phyloP scores from a whole-genome alignment of 139 green algal species.

The Protoeuglena noctilucae region DNA sequence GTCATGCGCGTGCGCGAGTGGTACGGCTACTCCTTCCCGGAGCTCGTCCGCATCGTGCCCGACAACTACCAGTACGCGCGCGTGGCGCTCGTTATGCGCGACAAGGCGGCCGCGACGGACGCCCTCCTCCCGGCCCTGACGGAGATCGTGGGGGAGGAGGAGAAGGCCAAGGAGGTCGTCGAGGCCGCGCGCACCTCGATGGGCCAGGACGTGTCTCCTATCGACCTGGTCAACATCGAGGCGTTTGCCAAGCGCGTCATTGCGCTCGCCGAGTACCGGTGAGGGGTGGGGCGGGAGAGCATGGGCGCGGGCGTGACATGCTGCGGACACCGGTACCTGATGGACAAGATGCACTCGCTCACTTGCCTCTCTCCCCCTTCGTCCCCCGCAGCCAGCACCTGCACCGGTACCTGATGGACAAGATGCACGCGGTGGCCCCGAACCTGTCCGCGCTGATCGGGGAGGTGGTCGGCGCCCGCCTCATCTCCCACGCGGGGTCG shows the following conservation, averaged over 20 bases:
- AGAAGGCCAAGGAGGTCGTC: conserved; percentile 59
- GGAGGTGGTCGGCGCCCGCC: conserved; percentile 84
- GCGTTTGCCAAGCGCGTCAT: conserved; percentile 86
- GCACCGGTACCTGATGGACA: conserved; percentile 59
- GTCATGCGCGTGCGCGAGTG: conserved; percentile 96
- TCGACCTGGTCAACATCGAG: conserved; percentile 97
- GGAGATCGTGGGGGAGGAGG: conserved; percentile 74
- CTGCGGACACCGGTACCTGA: conserved; percentile 56
- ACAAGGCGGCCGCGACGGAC: conserved; percentile 58
- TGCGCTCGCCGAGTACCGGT: conserved; percentile 82
- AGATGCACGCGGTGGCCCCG: conserved; percentile 82
- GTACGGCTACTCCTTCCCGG: conserved; percentile 98
- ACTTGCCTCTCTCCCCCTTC: conserved; percentile 10
- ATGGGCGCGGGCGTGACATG: conserved; percentile 9
- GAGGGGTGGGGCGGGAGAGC: no score
- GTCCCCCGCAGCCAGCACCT: conserved; percentile 29
- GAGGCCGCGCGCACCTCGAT: conserved; percentile 57
- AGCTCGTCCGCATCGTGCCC: conserved; percentile 84
- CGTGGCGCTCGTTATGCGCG: conserved; percentile 62
- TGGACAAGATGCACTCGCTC: conserved; percentile 71
- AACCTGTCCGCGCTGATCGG: conserved; percentile 93
- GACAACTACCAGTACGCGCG: conserved; percentile 96
- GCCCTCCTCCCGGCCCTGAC: conserved; percentile 49
- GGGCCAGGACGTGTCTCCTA: conserved; percentile 92
- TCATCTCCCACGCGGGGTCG: conserved; percentile 83